A percentile compares a stretch with the other conserved stretches of the same genome.
Conservation (phyloP, 257 asterid species). For the Coffea eugenioides region DNA sequence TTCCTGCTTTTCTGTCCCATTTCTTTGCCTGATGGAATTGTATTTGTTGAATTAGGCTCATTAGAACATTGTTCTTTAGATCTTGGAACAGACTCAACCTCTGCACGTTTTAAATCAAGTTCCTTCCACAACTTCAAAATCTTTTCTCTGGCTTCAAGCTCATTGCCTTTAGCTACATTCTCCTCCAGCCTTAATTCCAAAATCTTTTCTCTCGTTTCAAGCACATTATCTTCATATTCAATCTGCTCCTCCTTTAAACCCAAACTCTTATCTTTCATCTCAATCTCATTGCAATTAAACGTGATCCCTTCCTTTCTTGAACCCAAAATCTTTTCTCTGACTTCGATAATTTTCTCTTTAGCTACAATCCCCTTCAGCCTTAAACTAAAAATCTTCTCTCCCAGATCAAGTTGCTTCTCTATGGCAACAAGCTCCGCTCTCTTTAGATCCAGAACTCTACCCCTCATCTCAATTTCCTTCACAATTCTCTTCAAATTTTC, state of each 20-base stretch:
- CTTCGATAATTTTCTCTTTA: too few species aligned
- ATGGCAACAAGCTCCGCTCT: neutral
- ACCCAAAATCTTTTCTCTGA: too few species aligned
- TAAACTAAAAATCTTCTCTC: too few species aligned
- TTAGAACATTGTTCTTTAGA: neutral
- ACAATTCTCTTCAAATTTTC: too few species aligned
- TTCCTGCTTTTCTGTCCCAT: neutral
- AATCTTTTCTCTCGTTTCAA: neutral
- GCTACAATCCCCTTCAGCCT: too few species aligned
- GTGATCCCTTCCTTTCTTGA: too few species aligned
- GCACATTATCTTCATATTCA: neutral
- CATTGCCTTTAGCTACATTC: too few species aligned
- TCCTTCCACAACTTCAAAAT: neutral
- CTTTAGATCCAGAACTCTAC: neutral
- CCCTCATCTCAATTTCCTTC: slow-evolving; percentile 2
- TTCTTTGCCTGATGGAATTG: neutral
- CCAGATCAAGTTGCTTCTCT: neutral
- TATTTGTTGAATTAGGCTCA: neutral
- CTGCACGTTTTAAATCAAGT: neutral
- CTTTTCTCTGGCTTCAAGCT: too few species aligned
- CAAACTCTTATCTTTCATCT: neutral
- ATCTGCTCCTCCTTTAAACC: neutral
- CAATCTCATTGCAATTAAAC: too few species aligned
- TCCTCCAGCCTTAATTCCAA: too few species aligned
- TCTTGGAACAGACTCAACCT: neutral